Evolutionary conservation across 441 rosid species (phyloP), one percentile per base, ranked within the genome.

Genomic region (Gossypium trilobum): DNA sequence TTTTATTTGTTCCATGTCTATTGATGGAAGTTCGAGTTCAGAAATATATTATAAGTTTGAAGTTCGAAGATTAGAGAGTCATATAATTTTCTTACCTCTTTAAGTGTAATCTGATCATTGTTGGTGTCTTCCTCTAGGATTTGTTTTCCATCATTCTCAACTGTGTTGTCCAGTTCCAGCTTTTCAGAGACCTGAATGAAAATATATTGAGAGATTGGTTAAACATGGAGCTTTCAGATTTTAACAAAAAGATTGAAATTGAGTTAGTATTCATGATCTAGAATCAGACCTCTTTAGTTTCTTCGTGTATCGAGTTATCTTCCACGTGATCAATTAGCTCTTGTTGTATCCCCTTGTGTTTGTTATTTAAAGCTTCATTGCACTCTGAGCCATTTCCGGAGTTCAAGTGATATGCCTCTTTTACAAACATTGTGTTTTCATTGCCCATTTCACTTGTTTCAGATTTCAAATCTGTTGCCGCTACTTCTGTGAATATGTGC

Each of bases 251-350:
- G 0, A 25, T 9, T 11, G 48, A 6, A 33, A 36, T 14, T 7
- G 3, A 27, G 20, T 51, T 42, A 7, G 65, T 2, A 4, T 78
- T 57, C 75, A 48, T 63, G 17, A 4, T 67, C 25, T 8, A 59
- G 69, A 77, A 74, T 60, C 51, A 67, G 6, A 81, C 83, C 85
- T 79, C 75, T 75, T 74, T 36, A 27, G 52, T 46, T 33, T 80
- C 74, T 20, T 55, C 71, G 31, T 55, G 58, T 61, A 27, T 69
- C 0, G 2, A 54, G 11, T 54, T 56, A 25, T 73, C 74, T 78
- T 71, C 72, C 31, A 39, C 67, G 52, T 67, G 57, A 16, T 73
- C 48, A 60, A 76, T 82, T 78, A 77, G 73, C 33, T 74, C 42
- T 20, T 25, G 52, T 17, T 57, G 13, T 55, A 9, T 79, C 54